phyloP scores from a whole-genome alignment of 495 filamentous ascomycete species.

The Penicillium goetzii region DNA sequence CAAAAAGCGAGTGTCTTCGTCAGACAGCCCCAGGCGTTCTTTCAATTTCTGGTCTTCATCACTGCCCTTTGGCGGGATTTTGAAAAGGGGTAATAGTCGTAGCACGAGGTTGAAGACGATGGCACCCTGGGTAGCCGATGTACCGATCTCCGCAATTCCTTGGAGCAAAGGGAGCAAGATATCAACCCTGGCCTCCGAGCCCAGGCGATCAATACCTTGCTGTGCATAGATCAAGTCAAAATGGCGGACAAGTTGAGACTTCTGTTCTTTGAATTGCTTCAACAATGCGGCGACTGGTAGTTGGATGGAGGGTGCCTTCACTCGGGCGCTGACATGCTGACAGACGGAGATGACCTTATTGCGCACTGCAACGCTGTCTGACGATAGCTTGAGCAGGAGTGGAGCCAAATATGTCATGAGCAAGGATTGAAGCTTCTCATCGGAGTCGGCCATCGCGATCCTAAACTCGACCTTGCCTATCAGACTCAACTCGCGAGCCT shows the following conservation, averaged over 20 bases:
- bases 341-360: slow-evolving; percentile 78
- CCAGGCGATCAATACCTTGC: slow-evolving; percentile 76
- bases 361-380: slow-evolving; percentile 77
- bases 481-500: slow-evolving; percentile 79
- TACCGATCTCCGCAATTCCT: slow-evolving; percentile 70
- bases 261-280: slow-evolving; percentile 85
- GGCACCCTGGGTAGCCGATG: slow-evolving; percentile 63
- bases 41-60: slow-evolving; percentile 75
- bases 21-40: slow-evolving; percentile 64
- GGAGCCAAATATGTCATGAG: slow-evolving; percentile 80
- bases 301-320: slow-evolving; percentile 69
- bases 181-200: slow-evolving; percentile 62
- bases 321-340: slow-evolving; percentile 77
- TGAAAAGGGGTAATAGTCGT: slow-evolving; percentile 70
- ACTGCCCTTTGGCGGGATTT: slow-evolving; percentile 73
- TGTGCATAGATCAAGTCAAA: slow-evolving; percentile 90
- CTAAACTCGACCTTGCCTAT: slow-evolving; percentile 89
- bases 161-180: slow-evolving; percentile 73
- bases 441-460: slow-evolving; percentile 84
- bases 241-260: slow-evolving; percentile 73
- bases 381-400: slow-evolving; percentile 80
- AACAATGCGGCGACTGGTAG: slow-evolving; percentile 82
- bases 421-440: slow-evolving; percentile 74
- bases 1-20: slow-evolving; percentile 73
- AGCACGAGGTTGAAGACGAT: slow-evolving; percentile 85